Base-by-base conservation (phyloP, 306 rosid genomes). In the Rosa lucieae region DNA sequence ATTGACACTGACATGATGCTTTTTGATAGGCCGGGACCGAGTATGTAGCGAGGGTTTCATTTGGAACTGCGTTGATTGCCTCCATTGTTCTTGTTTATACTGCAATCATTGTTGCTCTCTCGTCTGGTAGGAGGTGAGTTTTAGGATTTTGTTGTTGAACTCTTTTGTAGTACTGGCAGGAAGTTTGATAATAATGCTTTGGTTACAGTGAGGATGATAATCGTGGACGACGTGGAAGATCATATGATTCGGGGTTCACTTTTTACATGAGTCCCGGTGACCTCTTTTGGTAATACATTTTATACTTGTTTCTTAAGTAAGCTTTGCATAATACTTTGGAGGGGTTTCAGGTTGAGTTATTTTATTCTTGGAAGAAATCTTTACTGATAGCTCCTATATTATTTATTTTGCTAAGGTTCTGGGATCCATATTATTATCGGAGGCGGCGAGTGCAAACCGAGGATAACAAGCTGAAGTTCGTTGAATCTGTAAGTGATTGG, bases 361-460 rank as follows among this genome's bases (percentile, higher is more conserved):
- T 20, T 52, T 37, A 39, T 37, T 12, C n/a, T 76, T 59, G 77
- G 68, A 73, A 82, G 67, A 80, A 78, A 51, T 65, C 48, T 80
- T 61, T 32, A 52, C 72, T 82, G 42, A 84, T n/a, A 10, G 76
- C 48, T 65, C 0, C 75, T 14, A 35, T 70, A 81, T 75, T 39
- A 23, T 77, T 73, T 80, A 58, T 73, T 21, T 74, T 23, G 13
- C 83, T 73, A 84, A 96, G 99, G 99, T 96, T 89, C 82, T 96
- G 99, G 99, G 99, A 96, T 90, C 99, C 99, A 63, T 84, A 91
- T 80, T 96, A 93, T 90, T 90, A 90, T 80, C 87, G 90, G 87
- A 91, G 96, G 82, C 93, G 90, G 42, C 79, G 88, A 72, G 56
- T 82, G 78, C 91, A 93, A 85, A 81, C 84, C 72, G 94, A 90